Evolutionary conservation across 495 filamentous ascomycete species (phyloP).

Genomic region (Talaromyces liani): DNA sequence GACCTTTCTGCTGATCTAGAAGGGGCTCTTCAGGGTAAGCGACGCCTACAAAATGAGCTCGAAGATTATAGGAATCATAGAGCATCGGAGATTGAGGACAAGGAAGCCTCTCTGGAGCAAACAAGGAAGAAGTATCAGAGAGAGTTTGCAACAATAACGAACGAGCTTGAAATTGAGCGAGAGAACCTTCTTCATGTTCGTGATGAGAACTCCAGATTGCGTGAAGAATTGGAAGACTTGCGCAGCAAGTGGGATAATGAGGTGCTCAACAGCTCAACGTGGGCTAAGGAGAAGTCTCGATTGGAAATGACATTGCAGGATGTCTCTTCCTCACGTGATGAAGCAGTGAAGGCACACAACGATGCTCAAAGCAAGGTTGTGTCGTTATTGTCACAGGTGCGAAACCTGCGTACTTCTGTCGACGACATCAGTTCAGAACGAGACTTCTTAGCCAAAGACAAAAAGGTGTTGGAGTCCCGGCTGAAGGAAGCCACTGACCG

Average conservation of each 20-base stretch:
- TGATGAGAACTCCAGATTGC: conserved; percentile 63
- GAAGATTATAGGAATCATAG: conserved; percentile 95
- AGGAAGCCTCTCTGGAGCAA: conserved; percentile 93
- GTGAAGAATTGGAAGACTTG: conserved; percentile 91
- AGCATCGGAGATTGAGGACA: conserved; percentile 94
- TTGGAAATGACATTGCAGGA: conserved; percentile 88
- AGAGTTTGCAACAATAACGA: conserved; percentile 80
- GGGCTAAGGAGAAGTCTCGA: conserved; percentile 95
- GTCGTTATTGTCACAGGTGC: conserved; percentile 82
- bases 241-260: conserved; percentile 98
- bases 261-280: conserved; percentile 93
- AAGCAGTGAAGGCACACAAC: conserved; percentile 86
- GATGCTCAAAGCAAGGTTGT: conserved; percentile 92
- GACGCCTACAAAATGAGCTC: conserved; percentile 92
- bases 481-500: conserved; percentile 80
- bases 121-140: conserved; percentile 95
- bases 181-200: conserved; percentile 71
- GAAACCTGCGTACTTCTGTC: conserved; percentile 70
- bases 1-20: conserved; percentile 87
- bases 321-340: conserved; percentile 80
- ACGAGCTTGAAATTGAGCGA: conserved; percentile 87
- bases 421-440: conserved; percentile 84
- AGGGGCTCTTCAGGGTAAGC: conserved; percentile 81
- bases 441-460: conserved; percentile 80
- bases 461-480: conserved; percentile 81